These are phyloP conservation scores for Cicer judaicum DNA, from an alignment of 306 rosid species.

Conservation along the genomic window DNA sequence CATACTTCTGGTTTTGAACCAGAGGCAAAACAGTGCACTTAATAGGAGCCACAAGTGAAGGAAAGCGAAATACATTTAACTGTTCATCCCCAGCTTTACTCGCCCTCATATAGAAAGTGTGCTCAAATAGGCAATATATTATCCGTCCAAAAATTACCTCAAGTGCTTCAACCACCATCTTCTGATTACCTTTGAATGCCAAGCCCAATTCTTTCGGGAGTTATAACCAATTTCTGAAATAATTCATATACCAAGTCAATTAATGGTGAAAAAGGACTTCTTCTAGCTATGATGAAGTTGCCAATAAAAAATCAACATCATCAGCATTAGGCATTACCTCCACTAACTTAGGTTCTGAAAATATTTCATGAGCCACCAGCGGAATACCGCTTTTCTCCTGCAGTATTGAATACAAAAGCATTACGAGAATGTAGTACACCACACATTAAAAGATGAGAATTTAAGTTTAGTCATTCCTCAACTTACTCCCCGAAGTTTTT, in stretches of 20 bases:
- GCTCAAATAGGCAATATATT: conserved; percentile 90
- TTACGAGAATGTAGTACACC: neutral
- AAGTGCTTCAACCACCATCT: conserved; percentile 87
- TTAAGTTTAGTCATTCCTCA: conserved; percentile 18
- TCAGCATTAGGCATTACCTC: conserved; percentile 59
- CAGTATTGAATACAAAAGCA: conserved; percentile 30
- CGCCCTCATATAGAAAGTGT: conserved; percentile 77
- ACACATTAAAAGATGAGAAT: neutral
- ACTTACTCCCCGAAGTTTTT: neutral
- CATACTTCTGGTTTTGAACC: conserved; percentile 82
- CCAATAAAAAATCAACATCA: conserved; percentile 18
- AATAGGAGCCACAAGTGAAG: conserved; percentile 90
- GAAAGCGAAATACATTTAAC: conserved; percentile 81
- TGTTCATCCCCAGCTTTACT: conserved; percentile 88
- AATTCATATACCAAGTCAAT: conserved; percentile 43
- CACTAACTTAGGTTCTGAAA: conserved; percentile 88
- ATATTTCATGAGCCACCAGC: conserved; percentile 84
- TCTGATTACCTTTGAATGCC: conserved; percentile 84
- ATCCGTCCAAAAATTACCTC: conserved; percentile 86
- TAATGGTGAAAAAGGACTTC: conserved; percentile 20
- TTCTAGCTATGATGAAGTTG: conserved; percentile 18
- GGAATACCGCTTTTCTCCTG: conserved; percentile 88
- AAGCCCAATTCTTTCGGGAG: conserved; percentile 90
- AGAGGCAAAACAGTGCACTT: conserved; percentile 98
- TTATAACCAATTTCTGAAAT: conserved; percentile 84